Percentiles rank a stretch among this genome's conserved stretches.
These are phyloP conservation scores for Primulina huaijiensis DNA, from an alignment of 257 asterid species.

Conservation along the genomic window DNA sequence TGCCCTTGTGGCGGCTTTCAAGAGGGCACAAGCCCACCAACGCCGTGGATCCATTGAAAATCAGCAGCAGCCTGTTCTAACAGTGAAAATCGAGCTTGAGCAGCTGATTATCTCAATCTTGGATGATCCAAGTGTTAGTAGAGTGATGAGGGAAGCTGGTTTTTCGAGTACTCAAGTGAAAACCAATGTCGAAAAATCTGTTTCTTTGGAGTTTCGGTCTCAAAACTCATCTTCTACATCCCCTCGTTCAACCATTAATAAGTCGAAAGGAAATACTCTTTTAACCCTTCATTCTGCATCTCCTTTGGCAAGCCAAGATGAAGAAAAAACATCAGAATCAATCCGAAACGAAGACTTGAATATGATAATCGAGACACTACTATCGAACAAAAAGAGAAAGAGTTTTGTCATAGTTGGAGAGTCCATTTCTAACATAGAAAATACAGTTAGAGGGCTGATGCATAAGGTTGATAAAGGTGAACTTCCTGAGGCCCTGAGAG, in stretches of 20 bases:
- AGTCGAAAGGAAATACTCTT: constrained; percentile 26
- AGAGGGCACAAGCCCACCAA: constrained; percentile 94
- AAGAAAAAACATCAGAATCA: constrained; percentile 17
- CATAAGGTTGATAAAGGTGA: constrained; percentile 47
- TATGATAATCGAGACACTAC: constrained; percentile 37
- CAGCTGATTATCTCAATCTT: constrained; percentile 78
- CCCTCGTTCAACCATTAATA: not conserved
- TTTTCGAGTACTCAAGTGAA: constrained; percentile 81
- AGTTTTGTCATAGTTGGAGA: constrained; percentile 67
- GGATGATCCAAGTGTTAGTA: constrained; percentile 91
- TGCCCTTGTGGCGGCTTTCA: constrained; percentile 90
- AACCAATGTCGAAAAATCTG: constrained; percentile 58
- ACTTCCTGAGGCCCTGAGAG: constrained; percentile 48
- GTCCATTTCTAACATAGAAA: constrained; percentile 39
- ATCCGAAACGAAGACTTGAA: constrained; percentile 47
- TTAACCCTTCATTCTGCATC: constrained; percentile 16
- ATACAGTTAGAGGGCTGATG: constrained; percentile 48
- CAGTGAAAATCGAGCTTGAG: constrained; percentile 68
- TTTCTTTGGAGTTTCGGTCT: constrained; percentile 40
- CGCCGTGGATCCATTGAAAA: constrained; percentile 67
- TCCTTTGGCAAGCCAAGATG: not conserved
- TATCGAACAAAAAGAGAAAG: constrained; percentile 29
- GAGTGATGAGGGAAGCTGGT: constrained; percentile 92
- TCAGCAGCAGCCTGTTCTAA: constrained; percentile 60
- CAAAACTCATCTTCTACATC: constrained; percentile 18